Evolutionary conservation across 78 protist genomes (phyloP).

Genomic region (Dictyostelium intermedium): DNA sequence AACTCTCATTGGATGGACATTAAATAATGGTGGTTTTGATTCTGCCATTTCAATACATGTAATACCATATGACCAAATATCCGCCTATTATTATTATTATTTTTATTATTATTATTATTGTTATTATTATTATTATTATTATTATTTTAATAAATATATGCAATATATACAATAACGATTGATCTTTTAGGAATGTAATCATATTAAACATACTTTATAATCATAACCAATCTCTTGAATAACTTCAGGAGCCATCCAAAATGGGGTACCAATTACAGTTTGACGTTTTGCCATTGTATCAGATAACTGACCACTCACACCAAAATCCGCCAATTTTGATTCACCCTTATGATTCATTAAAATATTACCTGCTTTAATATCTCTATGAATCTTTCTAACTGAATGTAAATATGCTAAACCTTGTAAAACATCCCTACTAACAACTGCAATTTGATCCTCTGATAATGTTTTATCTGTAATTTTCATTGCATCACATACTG

Average conservation of each 20-base stretch:
- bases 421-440: slow-evolving; percentile 84
- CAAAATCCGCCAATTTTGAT: slow-evolving; percentile 83
- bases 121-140: not conserved
- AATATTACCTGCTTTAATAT: slow-evolving; percentile 91
- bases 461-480: slow-evolving; percentile 77
- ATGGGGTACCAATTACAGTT: slow-evolving; percentile 92
- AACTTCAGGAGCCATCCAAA: slow-evolving; percentile 97
- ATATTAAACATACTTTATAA: slow-evolving; percentile 29
- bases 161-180: too few species aligned
- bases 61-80: slow-evolving; percentile 92
- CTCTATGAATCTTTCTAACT: slow-evolving; percentile 94
- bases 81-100: too few species aligned
- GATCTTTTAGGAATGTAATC: too few species aligned
- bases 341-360: slow-evolving; percentile 78
- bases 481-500: slow-evolving; percentile 83
- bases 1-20: slow-evolving; percentile 90
- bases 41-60: slow-evolving; percentile 93
- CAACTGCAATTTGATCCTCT: slow-evolving; percentile 90
- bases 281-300: slow-evolving; percentile 76
- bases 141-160: slow-evolving; percentile 8
- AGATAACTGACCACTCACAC: slow-evolving; percentile 73
- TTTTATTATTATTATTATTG: too few species aligned
- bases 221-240: slow-evolving; percentile 85
- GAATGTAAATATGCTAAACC: slow-evolving; percentile 81
- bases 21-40: slow-evolving; percentile 89